phyloP scores from a whole-genome alignment of 306 rosid species.

The Vicia sativa region DNA sequence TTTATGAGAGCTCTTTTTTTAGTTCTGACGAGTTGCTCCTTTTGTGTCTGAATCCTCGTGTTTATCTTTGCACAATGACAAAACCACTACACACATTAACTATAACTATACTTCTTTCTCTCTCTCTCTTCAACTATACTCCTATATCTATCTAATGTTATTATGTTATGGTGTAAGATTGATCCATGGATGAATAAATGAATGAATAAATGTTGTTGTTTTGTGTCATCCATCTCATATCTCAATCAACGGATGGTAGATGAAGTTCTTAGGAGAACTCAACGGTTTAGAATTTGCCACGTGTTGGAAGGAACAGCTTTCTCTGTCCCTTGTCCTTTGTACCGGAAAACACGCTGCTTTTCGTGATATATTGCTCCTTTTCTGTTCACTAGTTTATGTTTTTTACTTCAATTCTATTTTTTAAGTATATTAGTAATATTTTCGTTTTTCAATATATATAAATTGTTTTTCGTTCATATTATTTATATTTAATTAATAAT shows the following conservation, averaged over 20 bases:
- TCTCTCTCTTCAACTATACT: slow-evolving; percentile 33
- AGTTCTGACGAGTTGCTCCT: slow-evolving; percentile 49
- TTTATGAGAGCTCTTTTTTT: neutral
- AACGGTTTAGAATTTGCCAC: slow-evolving; percentile 23
- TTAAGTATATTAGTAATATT: no score
- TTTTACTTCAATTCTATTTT: slow-evolving; percentile 8
- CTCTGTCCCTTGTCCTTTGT: slow-evolving; percentile 57
- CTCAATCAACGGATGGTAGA: slow-evolving; percentile 36
- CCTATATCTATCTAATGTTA: neutral
- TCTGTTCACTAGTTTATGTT: slow-evolving; percentile 33
- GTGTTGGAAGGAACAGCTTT: slow-evolving; percentile 56
- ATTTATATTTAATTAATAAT: no score
- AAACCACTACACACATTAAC: slow-evolving; percentile 38
- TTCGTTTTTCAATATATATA: no score
- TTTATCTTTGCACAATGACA: slow-evolving; percentile 45
- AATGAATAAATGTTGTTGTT: slow-evolving; percentile 34
- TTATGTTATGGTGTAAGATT: neutral
- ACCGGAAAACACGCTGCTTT: slow-evolving; percentile 99
- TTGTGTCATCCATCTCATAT: slow-evolving; percentile 44
- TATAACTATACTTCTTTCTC: slow-evolving; percentile 20
- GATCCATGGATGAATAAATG: slow-evolving; percentile 21
- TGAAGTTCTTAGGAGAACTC: slow-evolving; percentile 36
- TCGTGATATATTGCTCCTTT: slow-evolving; percentile 56
- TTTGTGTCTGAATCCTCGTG: slow-evolving; percentile 47
- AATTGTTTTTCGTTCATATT: no score